These are phyloP conservation scores for Primulina huaijiensis DNA, from an alignment of 257 asterid species.

Conservation along the genomic window DNA sequence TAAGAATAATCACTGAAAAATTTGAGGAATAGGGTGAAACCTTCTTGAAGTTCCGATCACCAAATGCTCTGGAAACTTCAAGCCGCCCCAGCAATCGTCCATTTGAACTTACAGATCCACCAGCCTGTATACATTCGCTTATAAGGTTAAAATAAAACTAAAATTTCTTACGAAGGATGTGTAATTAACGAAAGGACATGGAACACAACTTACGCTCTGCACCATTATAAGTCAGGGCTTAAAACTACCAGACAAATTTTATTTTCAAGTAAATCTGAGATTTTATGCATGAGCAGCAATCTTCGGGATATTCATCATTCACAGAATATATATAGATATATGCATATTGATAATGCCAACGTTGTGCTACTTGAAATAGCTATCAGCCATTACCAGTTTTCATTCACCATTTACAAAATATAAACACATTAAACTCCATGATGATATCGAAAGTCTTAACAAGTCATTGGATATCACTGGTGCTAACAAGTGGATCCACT, in stretches of 20 bases:
- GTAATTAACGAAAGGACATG: constrained; percentile 3
- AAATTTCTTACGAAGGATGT: not conserved
- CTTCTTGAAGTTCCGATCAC: constrained; percentile 93
- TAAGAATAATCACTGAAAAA: constrained; percentile 6
- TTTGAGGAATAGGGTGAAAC: constrained; percentile 31
- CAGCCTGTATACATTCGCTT: constrained; percentile 51
- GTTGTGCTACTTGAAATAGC: not conserved
- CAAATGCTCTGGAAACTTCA: constrained; percentile 95
- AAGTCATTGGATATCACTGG: constrained; percentile 6
- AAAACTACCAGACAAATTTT: not conserved
- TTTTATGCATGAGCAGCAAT: constrained; percentile 1
- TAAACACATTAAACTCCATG: not conserved
- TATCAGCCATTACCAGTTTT: not conserved
- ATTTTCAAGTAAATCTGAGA: not conserved
- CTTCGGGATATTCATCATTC: not conserved
- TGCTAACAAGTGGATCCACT: not conserved
- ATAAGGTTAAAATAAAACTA: not conserved
- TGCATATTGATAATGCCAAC: not conserved
- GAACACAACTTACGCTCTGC: not conserved
- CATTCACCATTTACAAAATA: no score
- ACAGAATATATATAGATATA: not conserved
- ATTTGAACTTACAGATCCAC: constrained; percentile 82
- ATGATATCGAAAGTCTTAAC: not conserved
- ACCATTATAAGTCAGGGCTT: constrained; percentile 17
- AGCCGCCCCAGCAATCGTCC: constrained; percentile 92